Conservation (phyloP, 1,139 yeast species). For the Debaryomyces sp. region DNA sequence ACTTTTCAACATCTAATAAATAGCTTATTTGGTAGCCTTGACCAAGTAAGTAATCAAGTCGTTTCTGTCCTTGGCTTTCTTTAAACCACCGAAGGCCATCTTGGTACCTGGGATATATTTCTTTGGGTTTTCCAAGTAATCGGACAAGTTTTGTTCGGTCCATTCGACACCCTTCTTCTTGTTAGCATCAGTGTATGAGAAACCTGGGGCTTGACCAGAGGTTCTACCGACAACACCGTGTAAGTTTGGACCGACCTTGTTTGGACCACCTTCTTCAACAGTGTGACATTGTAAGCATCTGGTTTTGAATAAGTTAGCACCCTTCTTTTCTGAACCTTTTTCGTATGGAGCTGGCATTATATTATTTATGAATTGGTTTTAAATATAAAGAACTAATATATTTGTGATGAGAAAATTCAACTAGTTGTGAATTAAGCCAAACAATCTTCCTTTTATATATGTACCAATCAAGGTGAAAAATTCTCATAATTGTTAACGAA, state of each 20-base stretch:
- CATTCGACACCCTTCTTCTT: constrained; percentile 91
- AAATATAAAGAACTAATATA: background rate
- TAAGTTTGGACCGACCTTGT: constrained; percentile 99
- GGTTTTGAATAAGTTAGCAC: constrained; percentile 97
- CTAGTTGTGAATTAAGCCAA: background rate
- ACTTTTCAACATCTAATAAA: constrained; percentile 2
- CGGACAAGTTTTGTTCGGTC: constrained; percentile 87
- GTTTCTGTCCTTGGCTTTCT: constrained; percentile 98
- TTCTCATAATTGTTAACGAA: constrained; percentile 14
- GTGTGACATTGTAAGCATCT: constrained; percentile 99
- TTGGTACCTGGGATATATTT: constrained; percentile 99
- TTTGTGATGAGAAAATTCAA: background rate
- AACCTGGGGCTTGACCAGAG: constrained; percentile 92
- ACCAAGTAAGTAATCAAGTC: constrained; percentile 91
- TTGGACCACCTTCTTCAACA: constrained; percentile 91
- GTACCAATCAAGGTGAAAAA: constrained; percentile 3
- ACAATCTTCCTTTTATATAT: constrained; percentile 5
- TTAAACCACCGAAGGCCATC: constrained; percentile 99
- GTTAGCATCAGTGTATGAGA: constrained; percentile 97
- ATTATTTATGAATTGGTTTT: constrained; percentile 28
- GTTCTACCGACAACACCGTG: constrained; percentile 92
- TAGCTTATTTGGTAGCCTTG: constrained; percentile 65
- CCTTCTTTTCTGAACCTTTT: constrained; percentile 90
- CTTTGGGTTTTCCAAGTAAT: constrained; percentile 99
- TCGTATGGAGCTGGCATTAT: constrained; percentile 67